Evolutionary conservation across 2,329 filamentous ascomycete species (phyloP), one percentile per base, ranked within the genome.

Genomic region (Cercospora zeae-maydis): DNA sequence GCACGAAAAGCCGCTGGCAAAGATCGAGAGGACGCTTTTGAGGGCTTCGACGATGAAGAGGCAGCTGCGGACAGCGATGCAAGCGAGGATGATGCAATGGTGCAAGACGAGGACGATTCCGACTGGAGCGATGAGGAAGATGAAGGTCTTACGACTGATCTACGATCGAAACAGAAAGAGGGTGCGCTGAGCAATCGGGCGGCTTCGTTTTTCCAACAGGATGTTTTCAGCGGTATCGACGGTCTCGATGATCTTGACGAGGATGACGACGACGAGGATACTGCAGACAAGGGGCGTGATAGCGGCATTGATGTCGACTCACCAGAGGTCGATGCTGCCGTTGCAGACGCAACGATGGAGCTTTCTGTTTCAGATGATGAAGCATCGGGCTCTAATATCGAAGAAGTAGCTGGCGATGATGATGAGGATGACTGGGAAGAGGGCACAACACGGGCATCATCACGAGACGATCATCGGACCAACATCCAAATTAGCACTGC

Each of bases 401-500:
- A 71, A 49, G 67, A 66, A 9, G 66, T 69, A 24, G 70, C 73
- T 16, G 73, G 75, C 10, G 79, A 78, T 16, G 75, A 71, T 9
- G 69, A 77, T 24, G 80, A 83, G 4, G 75, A 81, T 52, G 82
- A 81, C 2, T 88, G 91, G 63, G 87, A 91, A 71, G 81, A 70
- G 69, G 82, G 86, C 52, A 81, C 86, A 64, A 84, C 87, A 58
- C 86, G 85, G 37, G 63, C 39, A 8, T 37, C 62, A 66, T 58
- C 67, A 3, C 82, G 86, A 60, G 64, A 66, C 34, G 67, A 71
- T 55, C 88, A 88, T 62, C 85, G 83, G 59, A 75, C 77, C 83
- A 93, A 97, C 74, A 96, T 99, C 78, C 92, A 98, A 75, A 98
- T 99, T 72, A 96, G 98, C 73, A 99, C 95, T n/a, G 95, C 92